phyloP scores from a whole-genome alignment of 306 rosid genomes.

The Adenanthera pavonina region DNA sequence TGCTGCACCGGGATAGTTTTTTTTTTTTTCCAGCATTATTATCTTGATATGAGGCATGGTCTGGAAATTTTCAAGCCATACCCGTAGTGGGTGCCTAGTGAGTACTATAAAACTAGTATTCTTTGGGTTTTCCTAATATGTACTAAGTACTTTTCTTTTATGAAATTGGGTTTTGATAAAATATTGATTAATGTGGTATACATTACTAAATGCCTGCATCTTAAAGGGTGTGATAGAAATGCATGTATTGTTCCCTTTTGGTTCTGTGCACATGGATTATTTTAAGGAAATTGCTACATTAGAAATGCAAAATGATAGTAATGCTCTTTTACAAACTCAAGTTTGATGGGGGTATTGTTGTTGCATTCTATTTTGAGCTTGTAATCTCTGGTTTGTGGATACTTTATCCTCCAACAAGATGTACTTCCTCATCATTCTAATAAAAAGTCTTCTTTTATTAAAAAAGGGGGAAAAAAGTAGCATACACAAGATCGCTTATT shows the following conservation, averaged over 20 bases:
- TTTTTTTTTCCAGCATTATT: not conserved
- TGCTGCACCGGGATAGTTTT: not conserved
- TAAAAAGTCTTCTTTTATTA: too few species aligned
- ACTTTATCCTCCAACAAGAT: not conserved
- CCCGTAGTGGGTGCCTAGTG: not conserved
- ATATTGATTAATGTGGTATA: not conserved
- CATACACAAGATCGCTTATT: not conserved
- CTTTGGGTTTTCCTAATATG: not conserved
- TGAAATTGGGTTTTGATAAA: not conserved
- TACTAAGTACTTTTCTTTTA: not conserved
- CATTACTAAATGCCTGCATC: not conserved
- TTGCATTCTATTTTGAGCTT: not conserved
- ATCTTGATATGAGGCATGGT: not conserved
- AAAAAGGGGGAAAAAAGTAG: too few species aligned
- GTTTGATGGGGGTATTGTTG: not conserved
- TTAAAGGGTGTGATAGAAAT: not conserved
- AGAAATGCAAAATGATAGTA: not conserved
- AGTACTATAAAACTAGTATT: not conserved
- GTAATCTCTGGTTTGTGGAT: not conserved
- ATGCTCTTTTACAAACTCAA: not conserved
- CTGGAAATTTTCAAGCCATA: not conserved
- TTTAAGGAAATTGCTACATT: not conserved
- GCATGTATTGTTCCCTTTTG: not conserved
- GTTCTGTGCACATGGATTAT: not conserved
- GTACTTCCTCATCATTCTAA: not conserved